Evolutionary conservation across 177 flowering plant genomes (phyloP).

Genomic region (Vitis hybrid): DNA sequence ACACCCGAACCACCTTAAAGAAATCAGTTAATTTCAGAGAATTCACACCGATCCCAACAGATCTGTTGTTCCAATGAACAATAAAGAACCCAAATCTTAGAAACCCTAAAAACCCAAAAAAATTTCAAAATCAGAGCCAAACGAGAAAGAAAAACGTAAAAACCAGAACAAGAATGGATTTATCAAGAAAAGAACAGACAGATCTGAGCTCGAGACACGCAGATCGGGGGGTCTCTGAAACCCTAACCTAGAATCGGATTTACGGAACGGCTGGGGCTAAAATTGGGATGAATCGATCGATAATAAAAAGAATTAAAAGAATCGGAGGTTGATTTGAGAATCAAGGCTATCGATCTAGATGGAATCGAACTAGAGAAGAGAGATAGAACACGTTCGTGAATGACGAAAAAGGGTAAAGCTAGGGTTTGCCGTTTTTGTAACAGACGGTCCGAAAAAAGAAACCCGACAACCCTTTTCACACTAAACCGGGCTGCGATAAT

Average conservation of each 20-base stretch:
- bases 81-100: neutral
- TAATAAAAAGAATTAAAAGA: neutral
- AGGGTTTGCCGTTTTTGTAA: slow-evolving; percentile 13
- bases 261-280: slow-evolving; percentile 2
- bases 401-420: slow-evolving; percentile 24
- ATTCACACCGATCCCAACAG: slow-evolving; percentile 7
- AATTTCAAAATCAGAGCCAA: neutral
- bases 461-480: neutral
- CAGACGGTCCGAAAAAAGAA: slow-evolving; percentile 7
- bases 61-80: slow-evolving; percentile 10
- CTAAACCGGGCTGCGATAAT: neutral
- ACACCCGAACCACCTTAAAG: slow-evolving; percentile 3
- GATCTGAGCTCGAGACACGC: slow-evolving; percentile 11
- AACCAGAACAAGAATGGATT: slow-evolving; percentile 1
- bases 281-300: slow-evolving; percentile 19
- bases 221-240: slow-evolving; percentile 12
- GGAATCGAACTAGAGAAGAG: neutral
- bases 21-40: neutral
- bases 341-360: neutral
- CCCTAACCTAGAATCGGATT: slow-evolving; percentile 19
- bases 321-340: slow-evolving; percentile 14
- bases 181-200: neutral
- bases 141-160: neutral
- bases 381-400: slow-evolving; percentile 15
- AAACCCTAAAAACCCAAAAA: slow-evolving; percentile 3